Evolutionary conservation across 2,329 filamentous ascomycete species (phyloP).

Genomic region (Aurifilum marmelostoma): DNA sequence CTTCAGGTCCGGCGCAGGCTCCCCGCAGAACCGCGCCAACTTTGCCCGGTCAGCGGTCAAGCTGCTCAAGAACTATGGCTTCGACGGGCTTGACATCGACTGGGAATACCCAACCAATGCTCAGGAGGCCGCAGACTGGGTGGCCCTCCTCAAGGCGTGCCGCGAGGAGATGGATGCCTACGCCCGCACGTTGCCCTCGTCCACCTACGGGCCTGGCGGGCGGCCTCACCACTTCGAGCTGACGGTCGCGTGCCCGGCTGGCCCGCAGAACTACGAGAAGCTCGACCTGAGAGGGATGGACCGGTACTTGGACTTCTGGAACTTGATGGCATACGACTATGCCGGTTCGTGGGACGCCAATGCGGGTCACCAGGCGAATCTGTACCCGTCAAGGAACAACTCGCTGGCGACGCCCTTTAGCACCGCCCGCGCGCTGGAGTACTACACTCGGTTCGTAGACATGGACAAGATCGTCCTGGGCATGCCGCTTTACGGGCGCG

Average conservation of each 20-base stretch:
- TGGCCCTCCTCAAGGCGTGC: conserved; percentile 60
- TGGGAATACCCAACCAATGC: conserved; percentile 67
- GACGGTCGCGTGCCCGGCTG: conserved; percentile 67
- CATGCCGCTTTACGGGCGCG: conserved; percentile 89
- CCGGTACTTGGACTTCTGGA: conserved; percentile 71
- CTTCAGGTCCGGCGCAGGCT: conserved; percentile 76
- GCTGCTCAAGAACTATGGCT: conserved; percentile 78
- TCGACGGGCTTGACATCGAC: conserved; percentile 72
- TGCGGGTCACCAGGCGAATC: conserved; percentile 80
- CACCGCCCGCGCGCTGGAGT: conserved; percentile 69
- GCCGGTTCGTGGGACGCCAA: conserved; percentile 77
- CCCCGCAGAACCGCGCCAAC: conserved; percentile 64
- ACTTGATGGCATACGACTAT: conserved; percentile 88
- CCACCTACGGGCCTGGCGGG: neutral
- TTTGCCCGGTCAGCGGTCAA: conserved; percentile 78
- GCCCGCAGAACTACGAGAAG: conserved; percentile 63
- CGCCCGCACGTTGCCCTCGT: conserved; percentile 44
- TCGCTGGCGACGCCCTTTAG: conserved; percentile 77
- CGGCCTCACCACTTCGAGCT: conserved; percentile 57
- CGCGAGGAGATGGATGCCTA: conserved; percentile 64
- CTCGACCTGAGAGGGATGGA: conserved; percentile 69
- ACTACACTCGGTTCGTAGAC: conserved; percentile 71
- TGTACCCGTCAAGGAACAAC: conserved; percentile 62
- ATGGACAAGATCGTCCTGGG: conserved; percentile 80
- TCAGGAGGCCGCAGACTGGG: conserved; percentile 59